A percentile compares a stretch with the other conserved stretches of the same genome.
Conservation (phyloP, 164 flowering plant genomes). For the Vitis vinifera region DNA sequence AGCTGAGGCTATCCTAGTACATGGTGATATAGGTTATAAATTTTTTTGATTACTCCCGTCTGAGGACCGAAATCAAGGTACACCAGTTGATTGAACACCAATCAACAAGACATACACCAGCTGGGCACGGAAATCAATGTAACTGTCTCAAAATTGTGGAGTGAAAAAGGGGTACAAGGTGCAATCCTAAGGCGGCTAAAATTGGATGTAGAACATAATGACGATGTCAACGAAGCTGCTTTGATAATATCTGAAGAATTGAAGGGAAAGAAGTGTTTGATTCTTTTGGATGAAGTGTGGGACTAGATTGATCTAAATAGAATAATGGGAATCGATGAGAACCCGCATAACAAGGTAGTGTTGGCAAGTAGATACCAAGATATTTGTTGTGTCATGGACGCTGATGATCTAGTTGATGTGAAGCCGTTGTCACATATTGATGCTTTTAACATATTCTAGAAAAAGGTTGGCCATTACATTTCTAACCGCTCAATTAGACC, state of each 20-base stretch:
- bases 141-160: neutral
- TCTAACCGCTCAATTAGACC: slow-evolving; percentile 1
- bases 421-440: neutral
- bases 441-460: slow-evolving; percentile 10
- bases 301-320: neutral
- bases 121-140: neutral
- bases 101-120: too few species aligned
- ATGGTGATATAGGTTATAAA: too few species aligned
- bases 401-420: slow-evolving; percentile 1
- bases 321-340: slow-evolving; percentile 8
- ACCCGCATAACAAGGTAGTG: slow-evolving; percentile 8
- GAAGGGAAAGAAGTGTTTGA: slow-evolving; percentile 6
- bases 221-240: neutral
- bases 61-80: too few species aligned
- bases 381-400: slow-evolving; percentile 4
- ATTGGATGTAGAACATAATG: neutral
- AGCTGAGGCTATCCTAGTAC: too few species aligned
- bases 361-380: neutral
- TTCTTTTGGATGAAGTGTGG: slow-evolving; percentile 20
- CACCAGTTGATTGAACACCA: too few species aligned
- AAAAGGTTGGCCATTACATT: neutral
- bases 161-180: slow-evolving; percentile 2
- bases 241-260: neutral
- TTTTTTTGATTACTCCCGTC: too few species aligned
- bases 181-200: slow-evolving; percentile 2